Base-by-base conservation (phyloP, 2,329 filamentous ascomycete species). In the Lachnellula suecica region DNA sequence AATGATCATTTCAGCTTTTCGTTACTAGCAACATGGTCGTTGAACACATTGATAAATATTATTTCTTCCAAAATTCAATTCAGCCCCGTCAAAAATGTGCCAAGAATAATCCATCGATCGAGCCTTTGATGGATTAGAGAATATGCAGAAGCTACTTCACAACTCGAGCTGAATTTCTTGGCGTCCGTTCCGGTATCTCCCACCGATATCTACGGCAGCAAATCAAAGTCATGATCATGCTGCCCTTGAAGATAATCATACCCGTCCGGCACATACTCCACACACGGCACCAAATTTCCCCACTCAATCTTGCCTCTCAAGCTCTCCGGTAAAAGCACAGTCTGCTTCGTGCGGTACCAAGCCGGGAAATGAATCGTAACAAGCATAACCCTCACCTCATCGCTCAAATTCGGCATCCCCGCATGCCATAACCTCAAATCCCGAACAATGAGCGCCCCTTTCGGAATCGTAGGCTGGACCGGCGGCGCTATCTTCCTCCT, bases 341-440 rank as follows among this genome's bases (percentile, higher is more conserved):
- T 56, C 43, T 54, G 51, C 23, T 56, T 44, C 13, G 51, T 84
- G 17, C 74, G 27, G 45, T 49, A 62, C 59, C 59, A 62, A 11
- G 53, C 37, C 9, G 59, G 56, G 38, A 60, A 62, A 49, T 62
- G 58, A 65, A 61, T 80, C 73, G 79, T 77, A 29, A 78, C 79
- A 15, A 84, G 66, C 80, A 83, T 83, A 15, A 82, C 72, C 19
- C 80, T 68, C 4, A 75, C 70, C 7, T 74, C 68, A 2, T 70
- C 60, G 0, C 74, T 77, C 31, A 63, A 60, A 54, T 85, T 85
- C 1, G 81, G 81, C 75, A 82, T 82, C 0, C 82, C 83, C 0
- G 79, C 81, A 63, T 85, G 82, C 82, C 83, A 86, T 9, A 84
- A 71, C 20, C 82, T 67, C 45, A 85, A 64, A 63, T 86, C 82